phyloP scores from a whole-genome alignment of 1,284 basidiomycete genomes.

The Chalciporus sp. region DNA sequence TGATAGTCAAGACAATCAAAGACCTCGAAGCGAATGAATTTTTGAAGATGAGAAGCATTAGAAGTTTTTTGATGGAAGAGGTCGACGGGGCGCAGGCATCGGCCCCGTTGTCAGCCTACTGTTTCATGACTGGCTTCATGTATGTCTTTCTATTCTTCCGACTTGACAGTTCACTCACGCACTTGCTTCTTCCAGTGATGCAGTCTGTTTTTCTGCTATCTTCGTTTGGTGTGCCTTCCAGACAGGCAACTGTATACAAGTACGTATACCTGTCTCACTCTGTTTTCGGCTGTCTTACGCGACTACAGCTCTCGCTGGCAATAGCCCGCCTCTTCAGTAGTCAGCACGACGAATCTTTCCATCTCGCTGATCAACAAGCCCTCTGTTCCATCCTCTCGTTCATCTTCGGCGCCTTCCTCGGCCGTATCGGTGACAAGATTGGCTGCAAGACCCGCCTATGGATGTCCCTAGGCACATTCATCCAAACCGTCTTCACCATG shows the following conservation, averaged over 20 bases:
- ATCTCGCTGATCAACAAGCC: conserved; percentile 80
- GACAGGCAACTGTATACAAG: conserved; percentile 74
- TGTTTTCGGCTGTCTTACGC: conserved; percentile 16
- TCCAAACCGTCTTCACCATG: conserved; percentile 78
- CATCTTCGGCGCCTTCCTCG: conserved; percentile 70
- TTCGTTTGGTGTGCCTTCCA: conserved; percentile 91
- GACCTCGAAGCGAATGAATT: conserved; percentile 12
- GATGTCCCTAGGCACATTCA: conserved; percentile 70
- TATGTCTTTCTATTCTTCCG: conserved; percentile 38
- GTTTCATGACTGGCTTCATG: conserved; percentile 88
- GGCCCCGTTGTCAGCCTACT: conserved; percentile 69
- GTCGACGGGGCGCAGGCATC: conserved; percentile 64
- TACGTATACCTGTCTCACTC: conserved; percentile 38
- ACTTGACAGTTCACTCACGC: background rate
- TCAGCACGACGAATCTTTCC: conserved; percentile 60
- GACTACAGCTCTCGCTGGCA: conserved; percentile 57
- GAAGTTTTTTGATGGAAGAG: conserved; percentile 44
- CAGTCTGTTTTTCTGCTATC: conserved; percentile 77
- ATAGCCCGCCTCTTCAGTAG: conserved; percentile 68
- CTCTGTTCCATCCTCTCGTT: conserved; percentile 77
- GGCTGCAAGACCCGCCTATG: conserved; percentile 75
- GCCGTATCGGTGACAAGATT: conserved; percentile 70
- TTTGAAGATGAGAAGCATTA: conserved; percentile 13
- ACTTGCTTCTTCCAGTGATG: conserved; percentile 47
- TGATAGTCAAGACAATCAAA: background rate